These are phyloP conservation scores for Cryptosporidium ubiquitum DNA, from an alignment of 169 alveolate genomes.

Conservation along the genomic window DNA sequence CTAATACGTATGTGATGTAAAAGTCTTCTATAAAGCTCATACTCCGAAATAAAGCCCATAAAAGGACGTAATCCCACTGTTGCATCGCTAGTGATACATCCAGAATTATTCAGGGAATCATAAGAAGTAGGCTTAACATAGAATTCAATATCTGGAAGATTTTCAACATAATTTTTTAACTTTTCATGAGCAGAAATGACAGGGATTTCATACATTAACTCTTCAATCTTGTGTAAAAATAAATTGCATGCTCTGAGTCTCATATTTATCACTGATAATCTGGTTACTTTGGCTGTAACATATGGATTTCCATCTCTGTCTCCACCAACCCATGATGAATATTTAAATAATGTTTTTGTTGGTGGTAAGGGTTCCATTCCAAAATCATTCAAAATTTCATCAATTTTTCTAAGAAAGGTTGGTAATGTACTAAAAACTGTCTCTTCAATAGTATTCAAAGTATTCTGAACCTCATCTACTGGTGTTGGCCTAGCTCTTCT, in stretches of 20 bases:
- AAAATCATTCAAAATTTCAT: slow-evolving; percentile 77
- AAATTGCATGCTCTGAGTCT: slow-evolving; percentile 79
- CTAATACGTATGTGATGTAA: slow-evolving; percentile 46
- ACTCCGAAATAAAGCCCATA: slow-evolving; percentile 65
- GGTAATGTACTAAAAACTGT: slow-evolving; percentile 81
- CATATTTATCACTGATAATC: slow-evolving; percentile 79
- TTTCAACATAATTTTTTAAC: slow-evolving; percentile 26
- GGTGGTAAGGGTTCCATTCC: slow-evolving; percentile 82
- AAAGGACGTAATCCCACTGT: slow-evolving; percentile 64
- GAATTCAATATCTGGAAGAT: slow-evolving; percentile 63
- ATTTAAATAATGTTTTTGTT: slow-evolving; percentile 76
- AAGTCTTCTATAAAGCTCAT: slow-evolving; percentile 48
- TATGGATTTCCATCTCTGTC: slow-evolving; percentile 90
- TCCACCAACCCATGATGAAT: slow-evolving; percentile 89
- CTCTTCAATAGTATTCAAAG: slow-evolving; percentile 76
- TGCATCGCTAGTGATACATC: slow-evolving; percentile 59
- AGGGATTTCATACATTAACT: slow-evolving; percentile 72
- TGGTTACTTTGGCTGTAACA: slow-evolving; percentile 85
- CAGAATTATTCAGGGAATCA: slow-evolving; percentile 2
- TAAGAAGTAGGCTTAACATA: slow-evolving; percentile 20
- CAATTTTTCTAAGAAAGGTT: slow-evolving; percentile 79
- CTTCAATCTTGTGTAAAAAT: slow-evolving; percentile 51
- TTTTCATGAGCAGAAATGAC: slow-evolving; percentile 49
- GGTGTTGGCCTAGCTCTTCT: slow-evolving; percentile 85
- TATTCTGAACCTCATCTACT: slow-evolving; percentile 79